Evolutionary conservation across 1,139 yeast genomes (phyloP).

Genomic region (Geotrichum restrictum): DNA sequence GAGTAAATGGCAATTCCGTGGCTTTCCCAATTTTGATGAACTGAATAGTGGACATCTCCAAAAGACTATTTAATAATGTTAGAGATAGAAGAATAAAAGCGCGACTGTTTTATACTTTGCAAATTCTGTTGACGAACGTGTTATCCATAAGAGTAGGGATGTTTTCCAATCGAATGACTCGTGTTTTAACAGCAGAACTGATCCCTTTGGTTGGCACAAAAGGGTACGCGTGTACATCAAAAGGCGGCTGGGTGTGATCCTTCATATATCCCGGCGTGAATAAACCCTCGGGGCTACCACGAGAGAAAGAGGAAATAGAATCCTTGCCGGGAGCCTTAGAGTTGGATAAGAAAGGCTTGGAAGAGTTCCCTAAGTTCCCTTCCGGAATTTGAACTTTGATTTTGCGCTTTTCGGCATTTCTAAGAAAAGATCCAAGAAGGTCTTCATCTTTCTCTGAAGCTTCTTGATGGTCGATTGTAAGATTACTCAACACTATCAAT

Average conservation of each 20-base stretch:
- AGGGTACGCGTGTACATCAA: slow-evolving; percentile 17
- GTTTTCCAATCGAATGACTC: slow-evolving; percentile 10
- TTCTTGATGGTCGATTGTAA: background rate
- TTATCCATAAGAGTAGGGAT: background rate
- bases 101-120: slow-evolving; percentile 18
- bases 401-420: slow-evolving; percentile 16
- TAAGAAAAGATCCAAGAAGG: slow-evolving; percentile 11
- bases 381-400: slow-evolving; percentile 16
- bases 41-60: slow-evolving; percentile 14
- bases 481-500: background rate
- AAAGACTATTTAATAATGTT: slow-evolving; percentile 14
- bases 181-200: background rate
- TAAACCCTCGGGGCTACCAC: too few relatives aligned
- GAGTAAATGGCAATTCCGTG: slow-evolving; percentile 13
- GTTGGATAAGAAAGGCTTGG: too few relatives aligned
- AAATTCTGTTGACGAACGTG: slow-evolving; percentile 6
- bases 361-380: background rate
- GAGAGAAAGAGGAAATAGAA: too few relatives aligned
- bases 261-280: background rate
- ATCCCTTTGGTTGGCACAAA: background rate
- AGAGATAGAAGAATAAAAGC: background rate
- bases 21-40: background rate
- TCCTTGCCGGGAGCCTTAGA: too few relatives aligned
- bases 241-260: background rate
- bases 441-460: slow-evolving; percentile 7